These are phyloP conservation scores for Penicillium subrubescens DNA, from an alignment of 495 filamentous ascomycete genomes.

Conservation along the genomic window DNA sequence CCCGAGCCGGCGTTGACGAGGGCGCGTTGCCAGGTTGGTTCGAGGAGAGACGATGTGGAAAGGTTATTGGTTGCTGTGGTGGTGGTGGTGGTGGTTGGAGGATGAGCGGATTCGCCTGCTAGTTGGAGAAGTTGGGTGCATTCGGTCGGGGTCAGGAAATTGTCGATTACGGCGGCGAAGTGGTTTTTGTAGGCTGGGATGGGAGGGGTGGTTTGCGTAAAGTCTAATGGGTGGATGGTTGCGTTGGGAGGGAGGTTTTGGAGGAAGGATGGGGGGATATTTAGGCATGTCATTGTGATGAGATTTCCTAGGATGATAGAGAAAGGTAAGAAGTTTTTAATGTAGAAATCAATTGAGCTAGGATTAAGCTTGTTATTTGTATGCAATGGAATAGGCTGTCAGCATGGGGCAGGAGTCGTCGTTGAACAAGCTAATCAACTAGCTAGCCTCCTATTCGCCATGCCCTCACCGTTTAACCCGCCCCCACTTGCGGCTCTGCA, in stretches of 20 bases:
- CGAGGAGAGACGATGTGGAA: conserved; percentile 1
- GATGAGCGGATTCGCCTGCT: conserved; percentile 49
- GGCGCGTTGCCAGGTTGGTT: conserved; percentile 37
- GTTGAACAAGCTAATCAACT: not conserved
- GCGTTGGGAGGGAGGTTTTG: conserved; percentile 25
- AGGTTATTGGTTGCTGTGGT: not conserved
- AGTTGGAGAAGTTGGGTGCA: conserved; percentile 58
- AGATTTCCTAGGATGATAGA: not conserved
- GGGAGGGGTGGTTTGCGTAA: conserved; percentile 42
- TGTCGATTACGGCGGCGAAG: conserved; percentile 66
- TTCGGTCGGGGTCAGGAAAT: conserved; percentile 61
- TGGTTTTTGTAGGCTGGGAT: conserved; percentile 56
- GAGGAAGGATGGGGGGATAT: conserved; percentile 24
- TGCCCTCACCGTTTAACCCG: not conserved
- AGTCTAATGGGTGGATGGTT: conserved; percentile 49
- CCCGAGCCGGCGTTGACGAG: conserved; percentile 68
- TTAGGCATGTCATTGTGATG: conserved; percentile 9
- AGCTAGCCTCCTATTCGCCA: not conserved
- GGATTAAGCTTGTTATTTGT: not conserved
- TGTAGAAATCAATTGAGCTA: not conserved
- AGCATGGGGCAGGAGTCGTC: not conserved
- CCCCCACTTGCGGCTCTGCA: conserved; percentile 1
- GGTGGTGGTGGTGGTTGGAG: not conserved
- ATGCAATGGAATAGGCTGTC: not conserved
- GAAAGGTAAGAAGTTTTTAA: no score